Percentiles rank a stretch among this genome's conserved stretches.
Conservation (phyloP, 768 basidiomycete genomes). For the Pleurotus tuoliensis region DNA sequence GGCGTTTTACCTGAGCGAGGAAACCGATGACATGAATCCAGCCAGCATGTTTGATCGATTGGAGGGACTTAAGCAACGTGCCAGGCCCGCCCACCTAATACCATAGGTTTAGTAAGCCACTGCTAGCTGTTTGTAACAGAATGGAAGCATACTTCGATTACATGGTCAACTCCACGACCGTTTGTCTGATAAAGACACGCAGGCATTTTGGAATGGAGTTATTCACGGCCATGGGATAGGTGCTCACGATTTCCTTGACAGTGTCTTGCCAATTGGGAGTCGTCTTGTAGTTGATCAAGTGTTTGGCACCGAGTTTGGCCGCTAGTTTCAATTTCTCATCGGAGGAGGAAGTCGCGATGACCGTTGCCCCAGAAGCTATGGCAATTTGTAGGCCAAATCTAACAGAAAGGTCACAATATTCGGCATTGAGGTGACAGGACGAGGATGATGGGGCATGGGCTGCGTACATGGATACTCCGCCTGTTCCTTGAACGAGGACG, state of each 20-base stretch:
- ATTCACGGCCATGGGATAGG: conserved; percentile 8
- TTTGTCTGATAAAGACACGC: conserved; percentile 25
- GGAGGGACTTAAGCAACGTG: conserved; percentile 42
- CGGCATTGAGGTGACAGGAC: no score
- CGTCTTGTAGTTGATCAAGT: conserved; percentile 60
- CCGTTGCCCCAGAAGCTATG: conserved; percentile 55
- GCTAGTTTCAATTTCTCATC: conserved; percentile 57
- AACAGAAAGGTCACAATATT: background rate
- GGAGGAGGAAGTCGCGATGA: conserved; percentile 65
- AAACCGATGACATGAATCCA: conserved; percentile 48
- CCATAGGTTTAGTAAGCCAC: conserved; percentile 21
- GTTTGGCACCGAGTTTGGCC: conserved; percentile 47
- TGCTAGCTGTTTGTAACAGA: background rate
- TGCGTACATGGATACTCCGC: conserved; percentile 49
- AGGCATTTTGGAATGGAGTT: background rate
- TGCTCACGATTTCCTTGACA: conserved; percentile 34
- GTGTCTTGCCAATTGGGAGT: conserved; percentile 56
- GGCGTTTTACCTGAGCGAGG: conserved; percentile 35
- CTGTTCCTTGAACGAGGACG: conserved; percentile 55
- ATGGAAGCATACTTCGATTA: conserved; percentile 27
- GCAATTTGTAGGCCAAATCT: conserved; percentile 61
- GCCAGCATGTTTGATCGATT: conserved; percentile 36
- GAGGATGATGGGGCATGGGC: no score
- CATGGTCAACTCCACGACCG: conserved; percentile 33
- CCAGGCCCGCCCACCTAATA: conserved; percentile 54